These are phyloP conservation scores for Gossypium thurberi DNA, from an alignment of 345 rosid species.

Conservation along the genomic window DNA sequence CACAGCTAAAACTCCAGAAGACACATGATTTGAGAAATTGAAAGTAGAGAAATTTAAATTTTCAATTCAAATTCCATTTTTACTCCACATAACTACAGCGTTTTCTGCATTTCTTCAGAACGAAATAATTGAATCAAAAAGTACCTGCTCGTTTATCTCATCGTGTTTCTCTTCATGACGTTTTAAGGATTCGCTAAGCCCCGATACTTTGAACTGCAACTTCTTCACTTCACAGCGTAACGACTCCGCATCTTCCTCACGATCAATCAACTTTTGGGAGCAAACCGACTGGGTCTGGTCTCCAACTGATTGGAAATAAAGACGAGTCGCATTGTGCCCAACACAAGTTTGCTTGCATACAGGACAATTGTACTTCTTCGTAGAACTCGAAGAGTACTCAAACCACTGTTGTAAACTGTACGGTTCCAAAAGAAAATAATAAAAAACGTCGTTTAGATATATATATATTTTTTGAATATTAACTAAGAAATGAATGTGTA, in stretches of 20 bases:
- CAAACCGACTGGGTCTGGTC: conserved; percentile 30
- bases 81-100: neutral
- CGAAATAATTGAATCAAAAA: neutral
- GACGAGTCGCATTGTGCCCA: conserved; percentile 41
- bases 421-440: conserved; percentile 14
- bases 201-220: conserved; percentile 47
- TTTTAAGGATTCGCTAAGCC: conserved; percentile 43
- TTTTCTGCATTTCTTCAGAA: neutral
- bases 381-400: conserved; percentile 53
- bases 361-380: conserved; percentile 76
- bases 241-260: conserved; percentile 44
- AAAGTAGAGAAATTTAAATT: neutral
- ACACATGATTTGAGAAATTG: neutral
- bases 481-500: neutral
- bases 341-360: conserved; percentile 75
- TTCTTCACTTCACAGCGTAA: conserved; percentile 56
- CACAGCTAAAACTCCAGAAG: conserved; percentile 38
- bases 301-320: conserved; percentile 83
- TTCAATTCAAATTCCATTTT: neutral
- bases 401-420: conserved; percentile 93
- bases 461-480: neutral
- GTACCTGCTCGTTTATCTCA: conserved; percentile 53
- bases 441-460: neutral
- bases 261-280: conserved; percentile 26
- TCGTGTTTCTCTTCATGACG: conserved; percentile 42